Base-by-base conservation (phyloP, 2,329 filamentous ascomycete genomes). In the Celoporthe dispersa region DNA sequence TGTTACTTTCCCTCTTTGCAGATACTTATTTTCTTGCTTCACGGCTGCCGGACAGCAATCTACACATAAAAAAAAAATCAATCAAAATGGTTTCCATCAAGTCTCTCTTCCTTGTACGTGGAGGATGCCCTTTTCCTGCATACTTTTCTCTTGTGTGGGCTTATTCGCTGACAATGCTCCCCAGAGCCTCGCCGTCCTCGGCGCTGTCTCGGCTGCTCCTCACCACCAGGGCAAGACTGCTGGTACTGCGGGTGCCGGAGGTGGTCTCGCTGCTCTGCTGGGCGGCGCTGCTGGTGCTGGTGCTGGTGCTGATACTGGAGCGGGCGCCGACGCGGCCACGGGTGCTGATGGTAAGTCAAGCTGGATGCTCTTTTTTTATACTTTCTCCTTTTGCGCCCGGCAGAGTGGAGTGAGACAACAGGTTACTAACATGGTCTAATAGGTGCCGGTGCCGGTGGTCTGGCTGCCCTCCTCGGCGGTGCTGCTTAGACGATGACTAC, bases 31-130 rank as follows among this genome's bases (percentile, higher is more conserved):
- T 31, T 62, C 28, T 22, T 59, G n/a, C 19, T 61, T 33, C 33
- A 61, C 35, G 25, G 60, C 60, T 63, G 60, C 60, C 60, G 60
- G 60, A 39, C 60, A 63, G 60, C 60, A 44, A 14, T 44, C 6
- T 5, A 48, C 9, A 44, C 39, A 37, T 31, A 37, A 22, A 61
- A 2, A 16, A 63, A 3, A 59, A 33, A 67, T 25, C 53, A n/a
- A 33, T 65, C 53, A 67, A 19, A 8, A 67, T 67, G 65, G 65
- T 67, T 48, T 67, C 53, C n/a, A 25, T 67, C 65, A 67, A 67
- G 65, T 67, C 65, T 28, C 25, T 67, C 39, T 60, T 67, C 41
- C 39, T 67, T 25, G 65, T 67, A 51, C 51, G 65, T 67, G 7
- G 1, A 33, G 19, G 5, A 22, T 48, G 1, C 25, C 25, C 37